phyloP scores from a whole-genome alignment of 495 filamentous ascomycete genomes.

The Parachaetomium inaequale region DNA sequence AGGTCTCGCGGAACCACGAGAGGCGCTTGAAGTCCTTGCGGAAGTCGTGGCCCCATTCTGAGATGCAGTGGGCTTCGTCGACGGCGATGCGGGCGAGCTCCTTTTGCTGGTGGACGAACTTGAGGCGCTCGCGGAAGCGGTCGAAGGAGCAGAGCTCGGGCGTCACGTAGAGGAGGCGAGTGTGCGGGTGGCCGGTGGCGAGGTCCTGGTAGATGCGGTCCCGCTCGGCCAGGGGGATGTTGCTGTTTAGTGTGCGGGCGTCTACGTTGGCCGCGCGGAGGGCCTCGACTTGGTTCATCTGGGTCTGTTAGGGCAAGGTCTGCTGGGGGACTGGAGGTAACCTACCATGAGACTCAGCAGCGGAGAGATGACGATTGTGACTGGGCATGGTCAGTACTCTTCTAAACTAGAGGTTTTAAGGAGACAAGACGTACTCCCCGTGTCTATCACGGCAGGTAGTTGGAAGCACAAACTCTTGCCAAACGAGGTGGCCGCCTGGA shows the following conservation, averaged over 20 bases:
- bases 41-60: conserved; percentile 98
- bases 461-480: conserved; percentile 96
- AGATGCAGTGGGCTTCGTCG: conserved; percentile 96
- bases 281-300: conserved; percentile 89
- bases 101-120: conserved; percentile 70
- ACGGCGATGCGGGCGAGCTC: conserved; percentile 83
- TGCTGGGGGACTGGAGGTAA: background rate
- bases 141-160: conserved; percentile 82
- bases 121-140: conserved; percentile 69
- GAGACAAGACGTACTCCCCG: conserved; percentile 61
- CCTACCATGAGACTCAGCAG: conserved; percentile 85
- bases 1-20: conserved; percentile 78
- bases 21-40: conserved; percentile 85
- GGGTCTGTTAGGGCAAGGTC: background rate
- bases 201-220: conserved; percentile 73
- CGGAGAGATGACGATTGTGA: conserved; percentile 89
- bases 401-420: no score
- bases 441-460: conserved; percentile 80
- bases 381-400: conserved; percentile 34
- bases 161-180: conserved; percentile 85
- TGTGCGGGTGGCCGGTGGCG: conserved; percentile 78
- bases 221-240: conserved; percentile 59
- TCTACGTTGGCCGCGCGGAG: conserved; percentile 68
- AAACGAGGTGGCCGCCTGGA: conserved; percentile 95
- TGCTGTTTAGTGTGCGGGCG: conserved; percentile 84